A percentile compares a stretch with the other conserved stretches of the same genome.
phyloP scores from a whole-genome alignment of 441 rosid species.

The Erysimum pusillum region DNA sequence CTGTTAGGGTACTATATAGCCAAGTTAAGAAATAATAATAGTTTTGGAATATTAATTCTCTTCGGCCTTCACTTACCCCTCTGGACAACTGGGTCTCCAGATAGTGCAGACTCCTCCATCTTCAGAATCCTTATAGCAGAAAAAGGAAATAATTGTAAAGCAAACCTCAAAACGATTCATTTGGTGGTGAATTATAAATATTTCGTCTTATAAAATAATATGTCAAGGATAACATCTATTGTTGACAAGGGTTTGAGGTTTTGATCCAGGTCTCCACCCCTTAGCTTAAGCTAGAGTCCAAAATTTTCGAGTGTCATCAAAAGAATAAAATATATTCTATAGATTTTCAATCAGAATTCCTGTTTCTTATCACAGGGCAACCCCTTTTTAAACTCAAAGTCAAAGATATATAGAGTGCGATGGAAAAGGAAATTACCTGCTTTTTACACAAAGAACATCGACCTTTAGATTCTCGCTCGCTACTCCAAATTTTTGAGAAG shows the following conservation, averaged over 20 bases:
- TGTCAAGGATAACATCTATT: constrained; percentile 15
- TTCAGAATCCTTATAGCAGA: constrained; percentile 65
- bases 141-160: constrained; percentile 10
- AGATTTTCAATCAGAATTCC: not conserved
- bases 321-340: constrained; percentile 7
- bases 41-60: not conserved
- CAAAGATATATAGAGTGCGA: constrained; percentile 8
- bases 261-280: constrained; percentile 15
- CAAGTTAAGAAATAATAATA: not conserved
- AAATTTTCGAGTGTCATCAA: not conserved
- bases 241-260: constrained; percentile 19
- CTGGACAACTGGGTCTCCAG: constrained; percentile 95
- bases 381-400: constrained; percentile 13
- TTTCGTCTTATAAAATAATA: constrained; percentile 1
- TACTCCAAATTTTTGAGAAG: constrained; percentile 93
- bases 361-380: not conserved
- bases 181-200: constrained; percentile 2
- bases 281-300: not conserved
- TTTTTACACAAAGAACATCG: constrained; percentile 86
- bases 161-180: constrained; percentile 11
- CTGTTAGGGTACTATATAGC: constrained; percentile 1
- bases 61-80: constrained; percentile 62
- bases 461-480: constrained; percentile 78
- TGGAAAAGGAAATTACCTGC: constrained; percentile 62
- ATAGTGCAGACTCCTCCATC: constrained; percentile 78